Percentiles rank a stretch among this genome's conserved stretches.
Conservation (phyloP, 768 basidiomycete species). For the Paxillus rubicundulus region DNA sequence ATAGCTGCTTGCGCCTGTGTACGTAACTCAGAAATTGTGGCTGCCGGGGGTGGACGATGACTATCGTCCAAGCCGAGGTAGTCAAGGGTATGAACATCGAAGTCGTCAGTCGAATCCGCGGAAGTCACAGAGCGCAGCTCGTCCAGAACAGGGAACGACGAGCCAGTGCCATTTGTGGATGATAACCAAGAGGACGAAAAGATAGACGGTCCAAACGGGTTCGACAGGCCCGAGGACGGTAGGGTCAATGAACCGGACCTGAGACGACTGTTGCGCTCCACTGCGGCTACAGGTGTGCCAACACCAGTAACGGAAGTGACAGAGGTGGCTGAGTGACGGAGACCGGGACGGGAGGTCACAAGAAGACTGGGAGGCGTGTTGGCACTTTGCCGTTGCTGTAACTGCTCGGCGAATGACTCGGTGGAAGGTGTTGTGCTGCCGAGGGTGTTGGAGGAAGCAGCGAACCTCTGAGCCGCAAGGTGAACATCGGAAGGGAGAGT, state of each 20-base stretch:
- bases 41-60: constrained; percentile 71
- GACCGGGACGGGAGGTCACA: constrained; percentile 55
- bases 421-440: constrained; percentile 47
- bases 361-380: constrained; percentile 39
- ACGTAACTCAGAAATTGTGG: constrained; percentile 85
- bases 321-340: constrained; percentile 78
- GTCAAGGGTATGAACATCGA: constrained; percentile 92
- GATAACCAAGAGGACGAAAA: constrained; percentile 91
- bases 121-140: constrained; percentile 81
- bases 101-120: constrained; percentile 79
- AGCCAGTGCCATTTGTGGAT: constrained; percentile 51
- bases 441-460: constrained; percentile 60
- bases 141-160: constrained; percentile 66
- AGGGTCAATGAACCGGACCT: constrained; percentile 92
- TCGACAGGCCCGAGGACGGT: constrained; percentile 71
- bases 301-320: constrained; percentile 45
- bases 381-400: constrained; percentile 37
- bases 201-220: constrained; percentile 84
- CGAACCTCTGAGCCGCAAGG: constrained; percentile 80
- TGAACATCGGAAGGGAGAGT: constrained; percentile 96
- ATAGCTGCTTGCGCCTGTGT: constrained; percentile 90
- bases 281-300: constrained; percentile 28
- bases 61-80: constrained; percentile 92
- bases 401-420: constrained; percentile 49
- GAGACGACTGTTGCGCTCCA: constrained; percentile 76